Base-by-base conservation (phyloP, 2,329 filamentous ascomycete species). In the Hirsutella thompsonii region DNA sequence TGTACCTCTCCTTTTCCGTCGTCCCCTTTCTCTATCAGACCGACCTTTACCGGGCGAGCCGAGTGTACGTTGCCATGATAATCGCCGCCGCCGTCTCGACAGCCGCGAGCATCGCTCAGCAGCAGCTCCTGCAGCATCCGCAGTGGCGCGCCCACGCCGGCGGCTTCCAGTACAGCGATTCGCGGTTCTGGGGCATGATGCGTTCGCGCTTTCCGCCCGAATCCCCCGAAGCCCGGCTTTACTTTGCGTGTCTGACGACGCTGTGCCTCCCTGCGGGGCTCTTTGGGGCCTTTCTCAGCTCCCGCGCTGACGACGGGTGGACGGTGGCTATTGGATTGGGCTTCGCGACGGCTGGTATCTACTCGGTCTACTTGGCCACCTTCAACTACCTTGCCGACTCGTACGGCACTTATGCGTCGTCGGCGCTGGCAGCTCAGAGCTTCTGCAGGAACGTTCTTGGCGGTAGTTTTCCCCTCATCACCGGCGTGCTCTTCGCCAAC, bases 321-420 rank as follows among this genome's bases (percentile, higher is more conserved):
- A 46, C 51, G 0, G 50, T 54, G 19, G 57, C 59, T 0, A 60
- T 90, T 3, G 81, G 78, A 1, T 69, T 94, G 28, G 76, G 70
- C 0, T 74, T 87, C 44, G 80, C 86, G 0, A 90, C 83, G 0
- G 83, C 90, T 68, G 82, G 89, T 21, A 93, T 95, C 48, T 90
- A 86, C 58, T 81, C 77, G 33, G 78, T 95, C 29, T 93, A 93
- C 55, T 71, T 95, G 1, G 81, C 88, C 3, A 84, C 87, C 0
- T 94, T 95, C 65, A 95, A 95, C 56, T 95, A 94, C 51, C 70
- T 95, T 2, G 87, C 88, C 18, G 89, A 95, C 55, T 81, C 81
- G 1, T 95, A 94, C 58, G 82, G 88, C 55, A 69, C 74, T 2
- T 94, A 90, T 52, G 86, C 89, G 0, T 87, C 81, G 32, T 92